Base-by-base conservation (phyloP, 2,329 filamentous ascomycete genomes). In the Juglanconis juglandina region DNA sequence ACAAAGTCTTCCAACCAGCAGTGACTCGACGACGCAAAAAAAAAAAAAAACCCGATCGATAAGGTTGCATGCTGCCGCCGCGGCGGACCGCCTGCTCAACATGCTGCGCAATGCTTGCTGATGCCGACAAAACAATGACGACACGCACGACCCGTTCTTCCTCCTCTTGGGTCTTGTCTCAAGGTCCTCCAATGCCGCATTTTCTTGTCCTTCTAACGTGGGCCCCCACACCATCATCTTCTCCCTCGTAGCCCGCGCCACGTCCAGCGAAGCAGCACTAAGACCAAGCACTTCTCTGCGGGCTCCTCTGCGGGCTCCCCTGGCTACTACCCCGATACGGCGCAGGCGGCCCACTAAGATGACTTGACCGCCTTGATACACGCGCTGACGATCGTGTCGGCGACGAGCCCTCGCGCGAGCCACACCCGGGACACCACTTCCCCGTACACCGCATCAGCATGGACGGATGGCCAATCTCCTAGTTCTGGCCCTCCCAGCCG, bases 401-500 rank as follows among this genome's bases (percentile, higher is more conserved):
- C 11, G 49, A 58, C 6, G 44, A 33, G n/a, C 53, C n/a, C 9
- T 41, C 50, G 32, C 37, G 24, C 47, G 30, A 49, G 10, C 30
- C 34, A 33, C 51, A 59, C 2, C 61, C 50, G 24, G 39, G 51
- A 49, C 55, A 59, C 59, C 56, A 56, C 34, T 41, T 57, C 13
- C 47, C 58, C 9, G 49, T 60, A 17, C 48, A 46, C 9, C 47
- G 47, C 54, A 59, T 62, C 51, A 48, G 48, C 57, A 61, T 53
- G 4, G 55, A 53, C 50, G 8, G 44, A 8, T 42, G 53, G 41
- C 61, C 61, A 10, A 56, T 37, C 60, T 44, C 74, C 79, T 84
- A 86, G 68, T 82, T 80, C 74, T 79, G 76, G 66, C 79, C 79
- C 69, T 87, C 88, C 95, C 94, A 98, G 32, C 93, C 92, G 56